Conservation (phyloP, 139 green algal genomes). For the Pedinophyceae sp. region DNA sequence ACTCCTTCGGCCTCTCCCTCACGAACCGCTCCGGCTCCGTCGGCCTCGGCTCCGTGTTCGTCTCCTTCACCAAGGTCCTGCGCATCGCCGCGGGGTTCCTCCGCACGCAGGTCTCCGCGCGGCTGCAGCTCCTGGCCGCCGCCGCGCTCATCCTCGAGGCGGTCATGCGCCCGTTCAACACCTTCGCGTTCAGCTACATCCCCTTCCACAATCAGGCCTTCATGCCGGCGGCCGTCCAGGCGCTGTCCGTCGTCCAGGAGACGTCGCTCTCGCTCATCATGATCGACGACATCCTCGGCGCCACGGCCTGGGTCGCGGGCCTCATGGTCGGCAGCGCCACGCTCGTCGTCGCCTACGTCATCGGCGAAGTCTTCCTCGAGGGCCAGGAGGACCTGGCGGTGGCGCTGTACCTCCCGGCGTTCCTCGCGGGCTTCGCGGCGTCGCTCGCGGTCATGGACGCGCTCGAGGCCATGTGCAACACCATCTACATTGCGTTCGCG, state of each 20-base stretch:
- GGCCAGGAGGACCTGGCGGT: neutral
- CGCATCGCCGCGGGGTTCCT: neutral
- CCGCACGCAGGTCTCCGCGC: neutral
- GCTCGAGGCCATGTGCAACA: neutral
- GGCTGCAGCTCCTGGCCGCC: neutral
- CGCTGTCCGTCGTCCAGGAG: neutral
- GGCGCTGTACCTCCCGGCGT: neutral
- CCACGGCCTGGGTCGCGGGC: neutral
- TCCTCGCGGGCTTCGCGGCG: neutral
- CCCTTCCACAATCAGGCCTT: neutral
- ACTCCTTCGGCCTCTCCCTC: neutral
- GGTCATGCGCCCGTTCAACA: slow-evolving; percentile 4
- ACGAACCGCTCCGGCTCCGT: slow-evolving; percentile 1
- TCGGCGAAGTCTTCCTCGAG: neutral
- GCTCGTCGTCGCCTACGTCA: neutral
- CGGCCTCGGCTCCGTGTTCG: neutral
- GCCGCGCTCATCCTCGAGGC: neutral
- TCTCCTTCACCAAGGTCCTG: neutral
- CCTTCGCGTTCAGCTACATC: neutral
- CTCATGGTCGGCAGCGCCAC: neutral
- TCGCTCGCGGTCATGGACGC: neutral
- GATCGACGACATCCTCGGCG: neutral
- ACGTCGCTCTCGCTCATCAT: neutral
- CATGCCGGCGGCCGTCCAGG: neutral
- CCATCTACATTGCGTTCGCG: slow-evolving; percentile 5